Percentiles rank a stretch among this genome's conserved stretches.
phyloP scores from a whole-genome alignment of 108 stramenopile genomes.

The Pseudonitzschia multiseries region DNA sequence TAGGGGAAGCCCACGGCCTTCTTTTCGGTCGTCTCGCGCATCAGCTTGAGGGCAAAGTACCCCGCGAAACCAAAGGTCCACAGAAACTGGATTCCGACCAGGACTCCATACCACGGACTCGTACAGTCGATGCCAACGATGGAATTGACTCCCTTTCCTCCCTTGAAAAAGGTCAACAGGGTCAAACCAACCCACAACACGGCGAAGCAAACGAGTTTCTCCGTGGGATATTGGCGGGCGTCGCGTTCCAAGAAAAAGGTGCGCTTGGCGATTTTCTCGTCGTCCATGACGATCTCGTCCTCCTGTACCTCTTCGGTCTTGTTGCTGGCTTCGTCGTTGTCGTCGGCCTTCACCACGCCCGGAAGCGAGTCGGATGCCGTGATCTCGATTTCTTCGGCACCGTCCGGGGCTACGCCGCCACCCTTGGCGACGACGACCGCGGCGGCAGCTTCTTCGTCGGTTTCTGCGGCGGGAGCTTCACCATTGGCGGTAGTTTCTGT shows the following conservation, averaged over 20 bases:
- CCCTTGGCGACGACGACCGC: neutral
- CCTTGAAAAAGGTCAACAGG: conserved; percentile 58
- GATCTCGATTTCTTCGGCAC: neutral
- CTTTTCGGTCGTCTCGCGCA: conserved; percentile 40
- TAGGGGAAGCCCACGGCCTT: conserved; percentile 53
- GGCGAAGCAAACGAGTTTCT: conserved; percentile 50
- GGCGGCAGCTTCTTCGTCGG: neutral
- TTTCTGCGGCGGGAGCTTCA: neutral
- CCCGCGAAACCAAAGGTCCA: conserved; percentile 63
- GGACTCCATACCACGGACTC: conserved; percentile 52
- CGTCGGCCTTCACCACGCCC: neutral
- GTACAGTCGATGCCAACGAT: conserved; percentile 63
- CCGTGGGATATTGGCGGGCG: conserved; percentile 54
- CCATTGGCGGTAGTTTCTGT: too few species aligned
- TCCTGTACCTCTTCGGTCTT: too few species aligned
- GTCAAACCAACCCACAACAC: conserved; percentile 60
- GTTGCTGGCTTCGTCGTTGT: neutral
- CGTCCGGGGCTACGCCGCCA: neutral
- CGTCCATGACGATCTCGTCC: conserved; percentile 11
- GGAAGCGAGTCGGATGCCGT: neutral
- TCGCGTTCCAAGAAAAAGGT: conserved; percentile 48
- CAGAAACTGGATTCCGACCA: conserved; percentile 54
- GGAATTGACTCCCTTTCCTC: conserved; percentile 70
- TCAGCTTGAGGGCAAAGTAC: conserved; percentile 48
- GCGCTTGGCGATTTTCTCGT: conserved; percentile 25